These are phyloP conservation scores for Pyracantha coccinea DNA, from an alignment of 331 rosid genomes.

Conservation along the genomic window DNA sequence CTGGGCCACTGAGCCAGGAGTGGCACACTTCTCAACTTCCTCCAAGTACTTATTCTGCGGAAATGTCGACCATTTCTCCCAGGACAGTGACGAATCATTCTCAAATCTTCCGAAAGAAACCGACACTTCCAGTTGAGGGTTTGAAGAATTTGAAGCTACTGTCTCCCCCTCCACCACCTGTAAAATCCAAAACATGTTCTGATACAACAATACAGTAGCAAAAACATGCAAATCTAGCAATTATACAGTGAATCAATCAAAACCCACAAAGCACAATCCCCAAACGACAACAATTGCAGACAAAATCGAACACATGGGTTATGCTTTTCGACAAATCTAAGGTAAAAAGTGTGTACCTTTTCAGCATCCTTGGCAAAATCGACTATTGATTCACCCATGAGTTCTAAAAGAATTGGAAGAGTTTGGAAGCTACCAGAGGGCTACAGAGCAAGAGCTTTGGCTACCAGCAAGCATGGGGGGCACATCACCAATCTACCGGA, in stretches of 20 bases:
- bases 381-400: slow-evolving; percentile 55
- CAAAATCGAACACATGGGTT: neutral
- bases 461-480: slow-evolving; percentile 3
- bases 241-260: slow-evolving; percentile 14
- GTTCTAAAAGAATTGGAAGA: slow-evolving; percentile 9
- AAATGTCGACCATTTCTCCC: slow-evolving; percentile 98
- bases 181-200: slow-evolving; percentile 21
- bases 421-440: neutral
- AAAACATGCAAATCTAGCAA: slow-evolving; percentile 9
- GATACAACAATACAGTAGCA: slow-evolving; percentile 9
- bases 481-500: slow-evolving; percentile 28
- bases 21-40: slow-evolving; percentile 94
- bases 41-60: slow-evolving; percentile 90
- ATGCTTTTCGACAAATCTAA: neutral
- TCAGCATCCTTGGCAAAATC: slow-evolving; percentile 36
- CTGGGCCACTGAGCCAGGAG: slow-evolving; percentile 97
- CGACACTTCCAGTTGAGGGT: slow-evolving; percentile 67
- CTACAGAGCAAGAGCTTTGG: slow-evolving; percentile 17
- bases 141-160: slow-evolving; percentile 40
- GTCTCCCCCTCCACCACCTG: slow-evolving; percentile 78
- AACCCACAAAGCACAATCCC: slow-evolving; percentile 10
- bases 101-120: slow-evolving; percentile 93
- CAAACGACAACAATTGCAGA: slow-evolving; percentile 17
- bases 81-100: slow-evolving; percentile 79
- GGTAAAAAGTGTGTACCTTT: slow-evolving; percentile 45